These are phyloP conservation scores for Saccharata proteae DNA, from an alignment of 2,329 filamentous ascomycete genomes.

Conservation along the genomic window DNA sequence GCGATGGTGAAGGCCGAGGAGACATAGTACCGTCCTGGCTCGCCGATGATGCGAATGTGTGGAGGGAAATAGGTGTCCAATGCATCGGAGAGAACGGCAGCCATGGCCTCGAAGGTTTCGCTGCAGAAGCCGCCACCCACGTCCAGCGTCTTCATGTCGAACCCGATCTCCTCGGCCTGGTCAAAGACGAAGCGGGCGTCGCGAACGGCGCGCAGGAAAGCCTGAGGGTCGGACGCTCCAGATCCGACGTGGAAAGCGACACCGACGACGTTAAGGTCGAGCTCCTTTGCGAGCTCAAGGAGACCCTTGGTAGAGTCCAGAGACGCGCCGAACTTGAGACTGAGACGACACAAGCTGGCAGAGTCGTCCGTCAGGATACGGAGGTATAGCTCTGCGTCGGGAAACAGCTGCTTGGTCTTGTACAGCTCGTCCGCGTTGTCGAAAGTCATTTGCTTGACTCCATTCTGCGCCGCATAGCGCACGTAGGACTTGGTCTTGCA, in stretches of 20 bases:
- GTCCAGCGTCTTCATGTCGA: constrained; percentile 74
- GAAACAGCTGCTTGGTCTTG: constrained; percentile 90
- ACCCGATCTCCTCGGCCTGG: constrained; percentile 65
- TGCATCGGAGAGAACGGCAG: constrained; percentile 63
- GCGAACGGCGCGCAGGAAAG: constrained; percentile 80
- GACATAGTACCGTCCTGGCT: constrained; percentile 94
- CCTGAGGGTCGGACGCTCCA: constrained; percentile 82
- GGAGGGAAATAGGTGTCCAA: constrained; percentile 82
- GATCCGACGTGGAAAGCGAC: constrained; percentile 98
- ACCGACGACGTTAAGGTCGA: constrained; percentile 83
- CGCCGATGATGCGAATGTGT: constrained; percentile 76
- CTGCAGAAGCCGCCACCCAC: constrained; percentile 88
- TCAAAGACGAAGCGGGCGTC: constrained; percentile 86
- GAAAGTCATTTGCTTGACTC: constrained; percentile 97
- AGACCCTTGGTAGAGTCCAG: constrained; percentile 70
- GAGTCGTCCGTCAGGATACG: constrained; percentile 96
- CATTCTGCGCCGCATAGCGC: constrained; percentile 70
- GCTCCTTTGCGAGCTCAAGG: constrained; percentile 64
- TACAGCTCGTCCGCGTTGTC: constrained; percentile 96
- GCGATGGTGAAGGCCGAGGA: constrained; percentile 87
- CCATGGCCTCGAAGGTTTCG: constrained; percentile 87
- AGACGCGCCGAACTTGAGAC: constrained; percentile 92
- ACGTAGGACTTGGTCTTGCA: constrained; percentile 99
- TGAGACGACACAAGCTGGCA: constrained; percentile 83
- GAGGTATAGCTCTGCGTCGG: constrained; percentile 79